These are phyloP conservation scores for Dryas drummondii DNA, from an alignment of 306 rosid genomes.

Conservation along the genomic window DNA sequence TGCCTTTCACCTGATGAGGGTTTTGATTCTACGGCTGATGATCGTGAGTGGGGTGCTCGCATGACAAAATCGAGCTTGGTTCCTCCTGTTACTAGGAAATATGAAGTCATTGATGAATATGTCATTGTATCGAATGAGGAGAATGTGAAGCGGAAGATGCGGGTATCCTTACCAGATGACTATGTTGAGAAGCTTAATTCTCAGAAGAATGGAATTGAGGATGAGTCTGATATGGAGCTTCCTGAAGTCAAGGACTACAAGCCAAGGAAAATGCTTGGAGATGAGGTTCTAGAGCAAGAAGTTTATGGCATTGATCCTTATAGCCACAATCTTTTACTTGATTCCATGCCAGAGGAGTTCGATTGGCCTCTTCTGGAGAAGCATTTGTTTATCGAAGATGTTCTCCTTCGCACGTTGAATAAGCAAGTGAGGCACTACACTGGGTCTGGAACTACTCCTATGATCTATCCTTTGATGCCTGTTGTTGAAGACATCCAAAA, in stretches of 20 bases:
- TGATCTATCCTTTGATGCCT: slow-evolving; percentile 72
- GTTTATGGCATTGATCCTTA: slow-evolving; percentile 98
- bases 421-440: slow-evolving; percentile 78
- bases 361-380: slow-evolving; percentile 79
- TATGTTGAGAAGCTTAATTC: slow-evolving; percentile 84
- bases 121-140: slow-evolving; percentile 85
- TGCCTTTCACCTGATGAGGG: slow-evolving; percentile 49
- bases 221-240: slow-evolving; percentile 85
- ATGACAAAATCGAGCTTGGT: slow-evolving; percentile 98
- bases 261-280: slow-evolving; percentile 89
- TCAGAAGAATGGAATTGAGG: slow-evolving; percentile 93
- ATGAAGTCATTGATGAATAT: slow-evolving; percentile 86
- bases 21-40: slow-evolving; percentile 60
- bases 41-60: slow-evolving; percentile 99
- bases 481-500: slow-evolving; percentile 76
- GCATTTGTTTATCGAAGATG: slow-evolving; percentile 87
- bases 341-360: slow-evolving; percentile 85
- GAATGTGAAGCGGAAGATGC: slow-evolving; percentile 88
- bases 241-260: slow-evolving; percentile 97
- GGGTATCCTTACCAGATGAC: slow-evolving; percentile 91
- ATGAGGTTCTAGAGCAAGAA: slow-evolving; percentile 94
- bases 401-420: slow-evolving; percentile 78
- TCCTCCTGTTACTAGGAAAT: slow-evolving; percentile 98
- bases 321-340: slow-evolving; percentile 96
- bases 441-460: slow-evolving; percentile 83